A percentile compares a stretch with the other conserved stretches of the same genome.
Evolutionary conservation across 2,329 filamentous ascomycete genomes (phyloP).

Genomic region (Botrytis tulipae): DNA sequence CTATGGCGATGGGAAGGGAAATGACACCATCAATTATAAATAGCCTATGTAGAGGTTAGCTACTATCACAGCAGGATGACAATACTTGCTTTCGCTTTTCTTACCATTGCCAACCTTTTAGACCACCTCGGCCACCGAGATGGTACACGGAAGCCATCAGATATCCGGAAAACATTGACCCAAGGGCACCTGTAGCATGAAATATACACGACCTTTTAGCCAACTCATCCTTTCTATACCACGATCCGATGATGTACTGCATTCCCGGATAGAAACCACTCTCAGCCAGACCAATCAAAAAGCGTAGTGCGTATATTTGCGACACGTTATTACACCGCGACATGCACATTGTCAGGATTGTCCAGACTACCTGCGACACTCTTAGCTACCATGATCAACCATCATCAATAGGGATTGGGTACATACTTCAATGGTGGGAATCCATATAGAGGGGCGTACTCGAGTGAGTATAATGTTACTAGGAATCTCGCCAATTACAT

Average conservation of each 20-base stretch:
- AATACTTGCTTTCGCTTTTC: not conserved
- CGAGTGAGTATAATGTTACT: slow-evolving; percentile 51
- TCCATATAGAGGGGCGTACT: slow-evolving; percentile 22
- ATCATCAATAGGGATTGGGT: too few relatives aligned
- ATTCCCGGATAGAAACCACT: slow-evolving; percentile 50
- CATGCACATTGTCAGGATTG: slow-evolving; percentile 18
- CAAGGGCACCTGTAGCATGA: slow-evolving; percentile 57
- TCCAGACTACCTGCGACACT: slow-evolving; percentile 13
- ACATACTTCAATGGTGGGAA: slow-evolving; percentile 14
- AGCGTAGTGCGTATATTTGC: slow-evolving; percentile 43
- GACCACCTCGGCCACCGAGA: slow-evolving; percentile 41
- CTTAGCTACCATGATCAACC: not conserved
- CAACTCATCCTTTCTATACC: slow-evolving; percentile 46
- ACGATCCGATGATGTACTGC: slow-evolving; percentile 56
- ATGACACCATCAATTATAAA: slow-evolving; percentile 45
- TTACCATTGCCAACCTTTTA: slow-evolving; percentile 41
- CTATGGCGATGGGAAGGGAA: slow-evolving; percentile 37
- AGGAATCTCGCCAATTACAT: slow-evolving; percentile 51
- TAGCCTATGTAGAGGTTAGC: slow-evolving; percentile 32
- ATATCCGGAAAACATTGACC: slow-evolving; percentile 46
- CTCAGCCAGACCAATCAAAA: slow-evolving; percentile 49
- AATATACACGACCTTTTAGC: slow-evolving; percentile 54
- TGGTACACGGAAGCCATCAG: slow-evolving; percentile 46
- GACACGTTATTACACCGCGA: slow-evolving; percentile 16
- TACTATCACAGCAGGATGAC: not conserved